Evolutionary conservation across 352 stramenopile genomes (phyloP), one percentile per base, ranked within the genome.

Genomic region (Peronospora belbahrii): DNA sequence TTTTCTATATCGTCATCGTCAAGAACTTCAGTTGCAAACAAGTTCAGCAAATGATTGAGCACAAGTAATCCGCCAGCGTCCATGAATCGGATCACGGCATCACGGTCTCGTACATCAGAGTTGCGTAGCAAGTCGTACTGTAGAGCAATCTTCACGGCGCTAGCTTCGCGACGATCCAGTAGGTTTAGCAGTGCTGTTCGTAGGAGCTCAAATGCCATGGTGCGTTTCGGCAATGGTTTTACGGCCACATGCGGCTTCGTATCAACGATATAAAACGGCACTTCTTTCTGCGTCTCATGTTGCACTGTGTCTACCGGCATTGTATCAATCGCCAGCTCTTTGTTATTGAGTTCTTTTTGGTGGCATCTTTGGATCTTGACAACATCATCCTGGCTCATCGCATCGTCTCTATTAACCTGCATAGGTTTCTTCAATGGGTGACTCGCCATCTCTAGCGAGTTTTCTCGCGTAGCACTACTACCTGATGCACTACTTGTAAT

Each of bases 101-200:
- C 77, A 13, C 71, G 72, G 42, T 81, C 67, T 50, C 73, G 74
- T 25, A 83, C 69, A 40, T 83, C 71, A 6, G 56, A 38, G 33
- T 88, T 86, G 6, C 48, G 39, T n/a, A 88, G 56, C 22, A 85
- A 51, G 25, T 79, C 70, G 25, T 75, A 77, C 18, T 85, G 72
- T 24, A 84, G 51, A 19, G 62, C 40, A 25, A 57, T 70, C 46
- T 78, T 83, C 28, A 65, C 61, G 0, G 10, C 32, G 15, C 25
- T 58, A 18, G 65, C 62, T 36, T 83, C 60, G 18, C 39, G 45
- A 51, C 59, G 33, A 31, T 86, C 72, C n/a, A 86, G 48, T 28
- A 86, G 23, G 42, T 68, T 76, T 31, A 81, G 32, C 18, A 88
- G 30, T 33, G 73, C 67, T 6, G 57, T 48, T n/a, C 76, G 71